Percentiles rank a stretch among this genome's conserved stretches.
Conservation (phyloP, 1,139 yeast genomes). For the Kodamaea alishanica region DNA sequence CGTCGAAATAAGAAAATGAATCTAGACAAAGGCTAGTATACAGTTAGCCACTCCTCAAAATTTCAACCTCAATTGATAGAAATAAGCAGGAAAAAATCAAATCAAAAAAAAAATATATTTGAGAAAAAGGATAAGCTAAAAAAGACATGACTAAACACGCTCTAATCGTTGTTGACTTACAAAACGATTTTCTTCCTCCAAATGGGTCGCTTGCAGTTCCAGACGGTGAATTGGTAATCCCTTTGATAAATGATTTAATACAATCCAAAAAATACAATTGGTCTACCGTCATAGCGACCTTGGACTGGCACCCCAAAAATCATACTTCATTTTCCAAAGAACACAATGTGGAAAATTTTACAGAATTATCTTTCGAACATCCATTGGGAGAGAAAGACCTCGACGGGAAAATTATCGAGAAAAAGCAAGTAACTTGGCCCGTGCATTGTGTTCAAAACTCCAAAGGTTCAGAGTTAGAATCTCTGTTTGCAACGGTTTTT, state of each 20-base stretch:
- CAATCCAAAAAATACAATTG: constrained; percentile 42
- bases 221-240: constrained; percentile 59
- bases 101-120: not conserved
- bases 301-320: constrained; percentile 83
- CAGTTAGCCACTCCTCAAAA: not conserved
- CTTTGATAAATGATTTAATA: constrained; percentile 44
- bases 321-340: constrained; percentile 82
- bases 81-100: not conserved
- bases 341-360: constrained; percentile 55
- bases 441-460: constrained; percentile 80
- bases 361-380: constrained; percentile 45
- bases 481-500: constrained; percentile 30
- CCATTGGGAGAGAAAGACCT: constrained; percentile 37
- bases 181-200: constrained; percentile 80
- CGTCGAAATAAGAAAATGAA: no score
- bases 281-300: constrained; percentile 66
- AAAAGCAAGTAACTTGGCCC: constrained; percentile 72
- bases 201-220: constrained; percentile 72
- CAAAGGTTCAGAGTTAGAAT: constrained; percentile 62
- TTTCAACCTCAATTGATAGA: not conserved
- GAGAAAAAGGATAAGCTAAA: not conserved
- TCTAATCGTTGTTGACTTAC: constrained; percentile 72
- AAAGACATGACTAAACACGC: constrained; percentile 31
- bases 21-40: not conserved
- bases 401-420: constrained; percentile 6